Conservation (phyloP, 108 stramenopile species). For the Cyclostephanos tholiformis region DNA sequence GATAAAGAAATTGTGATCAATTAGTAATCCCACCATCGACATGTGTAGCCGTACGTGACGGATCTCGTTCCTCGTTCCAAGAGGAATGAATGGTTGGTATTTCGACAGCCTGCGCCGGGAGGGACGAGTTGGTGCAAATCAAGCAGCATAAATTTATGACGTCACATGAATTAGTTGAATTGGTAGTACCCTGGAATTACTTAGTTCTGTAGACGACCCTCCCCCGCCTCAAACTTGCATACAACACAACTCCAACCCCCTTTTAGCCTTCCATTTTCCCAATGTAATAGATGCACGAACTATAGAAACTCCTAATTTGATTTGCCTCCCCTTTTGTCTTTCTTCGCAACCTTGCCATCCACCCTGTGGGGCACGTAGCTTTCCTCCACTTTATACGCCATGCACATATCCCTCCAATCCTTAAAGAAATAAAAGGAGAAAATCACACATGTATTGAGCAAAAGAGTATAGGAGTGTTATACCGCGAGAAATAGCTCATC, state of each 20-base stretch:
- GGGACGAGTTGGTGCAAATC: too few species aligned
- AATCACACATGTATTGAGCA: neutral
- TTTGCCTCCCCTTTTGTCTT: conserved; percentile 15
- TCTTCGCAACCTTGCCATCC: conserved; percentile 18
- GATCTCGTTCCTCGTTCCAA: too few species aligned
- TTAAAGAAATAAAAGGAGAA: conserved; percentile 4
- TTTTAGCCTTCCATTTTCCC: neutral
- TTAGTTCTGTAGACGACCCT: too few species aligned
- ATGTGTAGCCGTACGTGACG: too few species aligned
- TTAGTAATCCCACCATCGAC: neutral
- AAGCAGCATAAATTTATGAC: too few species aligned
- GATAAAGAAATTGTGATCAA: neutral
- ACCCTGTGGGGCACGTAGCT: conserved; percentile 70
- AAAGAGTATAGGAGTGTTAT: neutral
- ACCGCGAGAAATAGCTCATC: neutral
- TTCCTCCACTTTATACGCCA: conserved; percentile 57
- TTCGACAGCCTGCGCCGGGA: too few species aligned
- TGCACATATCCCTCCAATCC: conserved; percentile 76
- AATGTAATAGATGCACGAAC: neutral
- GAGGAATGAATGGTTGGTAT: too few species aligned
- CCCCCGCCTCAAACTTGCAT: neutral
- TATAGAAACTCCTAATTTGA: neutral
- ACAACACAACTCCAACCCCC: neutral
- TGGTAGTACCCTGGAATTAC: too few species aligned
- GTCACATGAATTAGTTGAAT: too few species aligned